Conservation (phyloP, 2,329 filamentous ascomycete genomes). For the Xylaria hypoxylon region DNA sequence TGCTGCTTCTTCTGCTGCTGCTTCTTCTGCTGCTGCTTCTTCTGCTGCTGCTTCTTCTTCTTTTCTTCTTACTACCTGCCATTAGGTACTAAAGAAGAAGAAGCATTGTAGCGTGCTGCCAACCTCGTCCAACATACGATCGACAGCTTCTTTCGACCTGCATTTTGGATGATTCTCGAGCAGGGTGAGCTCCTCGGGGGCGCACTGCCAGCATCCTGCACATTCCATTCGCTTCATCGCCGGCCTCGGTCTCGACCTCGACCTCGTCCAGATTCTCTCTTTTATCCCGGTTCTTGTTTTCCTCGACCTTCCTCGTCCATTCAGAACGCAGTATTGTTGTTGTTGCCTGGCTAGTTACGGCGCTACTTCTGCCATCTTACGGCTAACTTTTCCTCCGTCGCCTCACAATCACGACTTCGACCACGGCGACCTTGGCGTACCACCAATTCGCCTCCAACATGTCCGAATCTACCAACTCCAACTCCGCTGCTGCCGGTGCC, state of each 20-base stretch:
- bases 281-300: neutral
- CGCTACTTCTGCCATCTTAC: neutral
- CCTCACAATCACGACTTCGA: conserved; percentile 12
- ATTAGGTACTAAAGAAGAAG: neutral
- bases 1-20: neutral
- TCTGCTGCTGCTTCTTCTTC: neutral
- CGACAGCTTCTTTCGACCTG: conserved; percentile 16
- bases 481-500: neutral
- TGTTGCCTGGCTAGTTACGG: conserved; percentile 11
- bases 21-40: neutral
- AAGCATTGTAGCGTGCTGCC: conserved; percentile 5
- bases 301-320: neutral
- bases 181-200: conserved; percentile 41
- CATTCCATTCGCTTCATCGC: conserved; percentile 13
- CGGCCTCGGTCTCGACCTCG: conserved; percentile 3
- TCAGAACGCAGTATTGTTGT: conserved; percentile 2
- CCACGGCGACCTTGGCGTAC: neutral
- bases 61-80: neutral
- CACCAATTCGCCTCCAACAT: conserved; percentile 21
- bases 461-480: conserved; percentile 31
- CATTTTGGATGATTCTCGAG: conserved; percentile 38
- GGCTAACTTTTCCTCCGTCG: neutral
- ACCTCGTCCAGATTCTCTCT: neutral
- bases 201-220: conserved; percentile 23
- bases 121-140: conserved; percentile 16